These are phyloP conservation scores for Aeminium ludgeri DNA, from an alignment of 495 filamentous ascomycete genomes.

Conservation along the genomic window DNA sequence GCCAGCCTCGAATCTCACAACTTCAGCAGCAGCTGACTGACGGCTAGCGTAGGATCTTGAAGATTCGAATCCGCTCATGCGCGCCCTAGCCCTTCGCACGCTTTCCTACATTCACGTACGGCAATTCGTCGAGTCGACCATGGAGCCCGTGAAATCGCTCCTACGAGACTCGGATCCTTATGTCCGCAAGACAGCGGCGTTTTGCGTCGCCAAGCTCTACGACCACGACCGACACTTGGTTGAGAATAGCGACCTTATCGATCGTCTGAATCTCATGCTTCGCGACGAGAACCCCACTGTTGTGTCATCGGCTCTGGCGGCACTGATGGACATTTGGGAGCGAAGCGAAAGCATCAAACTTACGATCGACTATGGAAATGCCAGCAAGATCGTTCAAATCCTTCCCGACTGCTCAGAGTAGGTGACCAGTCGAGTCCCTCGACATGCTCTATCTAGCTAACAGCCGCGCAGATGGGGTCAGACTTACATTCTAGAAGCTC, in stretches of 20 bases:
- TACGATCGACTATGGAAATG: slow-evolving; percentile 92
- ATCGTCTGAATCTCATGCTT: slow-evolving; percentile 74
- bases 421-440: slow-evolving; percentile 18
- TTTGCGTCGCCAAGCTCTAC: slow-evolving; percentile 93
- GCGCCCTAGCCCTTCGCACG: slow-evolving; percentile 81
- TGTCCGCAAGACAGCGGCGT: slow-evolving; percentile 92
- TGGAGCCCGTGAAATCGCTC: slow-evolving; percentile 64
- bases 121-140: slow-evolving; percentile 85
- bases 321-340: slow-evolving; percentile 97
- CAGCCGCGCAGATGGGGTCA: slow-evolving; percentile 58
- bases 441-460: neutral
- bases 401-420: slow-evolving; percentile 94
- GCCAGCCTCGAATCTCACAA: too few relatives aligned
- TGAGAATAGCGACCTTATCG: slow-evolving; percentile 80
- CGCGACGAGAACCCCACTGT: slow-evolving; percentile 95
- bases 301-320: slow-evolving; percentile 80
- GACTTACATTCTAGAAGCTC: slow-evolving; percentile 92
- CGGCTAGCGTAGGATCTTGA: slow-evolving; percentile 59
- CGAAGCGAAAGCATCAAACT: slow-evolving; percentile 92
- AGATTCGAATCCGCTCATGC: slow-evolving; percentile 79
- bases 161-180: slow-evolving; percentile 86
- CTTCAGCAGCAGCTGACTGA: slow-evolving; percentile 1
- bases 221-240: slow-evolving; percentile 87
- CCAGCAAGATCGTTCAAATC: slow-evolving; percentile 94
- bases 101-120: slow-evolving; percentile 96